Base-by-base conservation (phyloP, 2,329 filamentous ascomycete genomes). In the Colletotrichum lindemuthianum region DNA sequence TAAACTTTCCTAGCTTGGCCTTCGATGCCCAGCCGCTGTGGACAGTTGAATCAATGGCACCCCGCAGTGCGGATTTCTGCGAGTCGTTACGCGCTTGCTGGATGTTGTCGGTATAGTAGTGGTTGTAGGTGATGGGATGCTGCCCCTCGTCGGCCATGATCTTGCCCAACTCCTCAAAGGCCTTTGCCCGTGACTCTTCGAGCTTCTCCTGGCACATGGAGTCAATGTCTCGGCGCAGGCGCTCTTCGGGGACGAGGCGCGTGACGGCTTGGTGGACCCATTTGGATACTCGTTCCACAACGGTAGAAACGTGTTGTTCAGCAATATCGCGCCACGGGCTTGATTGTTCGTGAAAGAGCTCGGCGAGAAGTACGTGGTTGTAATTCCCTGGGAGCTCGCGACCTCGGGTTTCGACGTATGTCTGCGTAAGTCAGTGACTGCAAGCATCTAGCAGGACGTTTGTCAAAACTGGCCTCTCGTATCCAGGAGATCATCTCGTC, bases 261-360 rank as follows among this genome's bases (percentile, higher is more conserved):
- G n/a, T 24, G 15, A 60, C 16, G 7, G 57, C 61, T 11, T 37
- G 33, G 1, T 40, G 12, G 6, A 60, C 45, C 61, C 61, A 60
- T 10, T 44, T 45, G 7, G 39, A 56, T 0, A 65, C 57, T 2
- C 16, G 2, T 5, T 54, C 44, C 1, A 47, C 2, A 4, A 65
- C 45, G 15, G 40, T 13, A 1, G 50, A 60, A 6, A 60, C 45
- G 2, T 65, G 61, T 2, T 36, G 11, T 13, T 56, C 50, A 3
- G 61, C 50, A 7, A 65, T 50, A 1, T 37, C 4, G 2, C 50
- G 61, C 89, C 87, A 91, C 0, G 81, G 82, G 7, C 68, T 59
- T 0, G 82, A 87, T 61, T 91, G 87, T 49, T 88, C 81, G 16
- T 76, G 75, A 70, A 91, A 91, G 0, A 92, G 72, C 24, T 89